Evolutionary conservation across 345 rosid genomes (phyloP).

Genomic region (Gynandropsis gynandra): DNA sequence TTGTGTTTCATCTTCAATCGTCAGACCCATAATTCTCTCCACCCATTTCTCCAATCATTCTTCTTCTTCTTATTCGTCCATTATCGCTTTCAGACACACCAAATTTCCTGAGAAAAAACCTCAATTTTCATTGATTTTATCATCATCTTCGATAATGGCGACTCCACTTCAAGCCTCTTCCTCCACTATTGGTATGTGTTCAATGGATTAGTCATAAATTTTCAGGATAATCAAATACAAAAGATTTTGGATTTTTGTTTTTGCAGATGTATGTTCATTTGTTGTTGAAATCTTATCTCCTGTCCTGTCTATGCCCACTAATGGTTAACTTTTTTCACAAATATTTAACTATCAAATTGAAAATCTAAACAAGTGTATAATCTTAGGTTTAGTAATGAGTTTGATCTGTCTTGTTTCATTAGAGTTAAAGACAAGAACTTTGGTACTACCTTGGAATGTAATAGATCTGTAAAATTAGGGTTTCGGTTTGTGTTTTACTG

Average conservation of each 20-base stretch:
- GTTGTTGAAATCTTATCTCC: background rate
- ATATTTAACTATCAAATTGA: too few species aligned
- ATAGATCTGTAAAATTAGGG: background rate
- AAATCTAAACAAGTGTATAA: background rate
- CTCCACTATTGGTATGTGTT: constrained; percentile 42
- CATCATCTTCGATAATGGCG: constrained; percentile 30
- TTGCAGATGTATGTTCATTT: too few species aligned
- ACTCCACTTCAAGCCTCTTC: constrained; percentile 39
- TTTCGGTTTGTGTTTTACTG: constrained; percentile 8
- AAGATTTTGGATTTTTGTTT: background rate
- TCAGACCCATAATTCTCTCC: constrained; percentile 14
- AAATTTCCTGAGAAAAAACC: constrained; percentile 9
- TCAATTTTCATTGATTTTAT: constrained; percentile 17
- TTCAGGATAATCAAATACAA: constrained; percentile 5
- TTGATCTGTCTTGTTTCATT: background rate
- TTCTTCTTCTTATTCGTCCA: constrained; percentile 11
- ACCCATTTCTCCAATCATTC: constrained; percentile 11
- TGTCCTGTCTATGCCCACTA: background rate
- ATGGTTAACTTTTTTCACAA: too few species aligned
- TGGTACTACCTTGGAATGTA: background rate
- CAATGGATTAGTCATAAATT: constrained; percentile 8
- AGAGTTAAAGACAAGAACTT: background rate
- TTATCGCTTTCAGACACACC: constrained; percentile 16
- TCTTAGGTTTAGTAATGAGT: background rate
- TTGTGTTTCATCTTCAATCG: constrained; percentile 19